Evolutionary conservation across 345 rosid species (phyloP).

Genomic region (Leavenworthia alabamica): DNA sequence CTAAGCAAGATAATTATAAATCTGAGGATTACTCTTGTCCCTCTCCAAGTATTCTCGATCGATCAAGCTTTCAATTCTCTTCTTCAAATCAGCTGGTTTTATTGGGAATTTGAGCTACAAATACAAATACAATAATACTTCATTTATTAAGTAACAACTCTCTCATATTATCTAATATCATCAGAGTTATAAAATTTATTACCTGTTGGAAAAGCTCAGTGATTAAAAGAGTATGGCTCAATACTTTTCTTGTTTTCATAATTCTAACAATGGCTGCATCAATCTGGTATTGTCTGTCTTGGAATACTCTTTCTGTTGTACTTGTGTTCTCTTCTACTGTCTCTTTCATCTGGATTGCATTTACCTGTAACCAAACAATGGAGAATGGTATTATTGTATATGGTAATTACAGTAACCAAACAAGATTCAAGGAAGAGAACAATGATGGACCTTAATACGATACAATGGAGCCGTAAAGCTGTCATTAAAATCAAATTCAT

Average conservation of each 20-base stretch:
- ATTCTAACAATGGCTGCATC: conserved; percentile 98
- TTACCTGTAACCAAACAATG: conserved; percentile 53
- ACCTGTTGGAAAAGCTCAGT: conserved; percentile 99
- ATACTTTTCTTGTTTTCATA: conserved; percentile 96
- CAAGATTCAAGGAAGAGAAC: neutral
- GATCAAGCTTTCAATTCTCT: conserved; percentile 89
- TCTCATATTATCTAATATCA: no score
- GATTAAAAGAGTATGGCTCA: conserved; percentile 94
- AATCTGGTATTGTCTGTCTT: conserved; percentile 98
- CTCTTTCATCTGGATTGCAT: conserved; percentile 99
- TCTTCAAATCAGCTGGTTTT: conserved; percentile 95
- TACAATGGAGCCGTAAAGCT: conserved; percentile 71
- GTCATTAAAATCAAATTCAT: conserved; percentile 80
- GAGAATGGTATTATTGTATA: neutral
- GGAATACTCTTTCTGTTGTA: conserved; percentile 96
- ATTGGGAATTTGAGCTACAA: conserved; percentile 93
- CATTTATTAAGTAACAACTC: no score
- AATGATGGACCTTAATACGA: conserved; percentile 63
- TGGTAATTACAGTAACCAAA: neutral
- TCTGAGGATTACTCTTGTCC: conserved; percentile 95
- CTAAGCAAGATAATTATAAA: conserved; percentile 89
- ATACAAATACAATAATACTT: no score
- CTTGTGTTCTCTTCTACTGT: conserved; percentile 97
- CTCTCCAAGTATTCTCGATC: conserved; percentile 98
- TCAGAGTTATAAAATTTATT: no score